Conservation (phyloP, 768 basidiomycete species). For the Rhizopogon vulgaris region DNA sequence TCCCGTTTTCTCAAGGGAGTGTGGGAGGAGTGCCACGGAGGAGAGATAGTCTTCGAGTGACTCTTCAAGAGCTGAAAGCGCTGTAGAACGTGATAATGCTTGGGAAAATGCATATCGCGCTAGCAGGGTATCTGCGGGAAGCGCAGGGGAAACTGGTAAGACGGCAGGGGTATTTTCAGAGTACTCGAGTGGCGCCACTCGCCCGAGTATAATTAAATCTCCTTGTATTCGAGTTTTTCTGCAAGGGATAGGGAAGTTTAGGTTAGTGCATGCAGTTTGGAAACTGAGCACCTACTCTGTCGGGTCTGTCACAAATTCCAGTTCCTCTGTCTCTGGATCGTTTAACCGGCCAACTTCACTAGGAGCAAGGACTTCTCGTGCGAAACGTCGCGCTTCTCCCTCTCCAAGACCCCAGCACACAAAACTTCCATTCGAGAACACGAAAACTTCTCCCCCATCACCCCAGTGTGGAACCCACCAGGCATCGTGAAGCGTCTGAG, state of each 20-base stretch:
- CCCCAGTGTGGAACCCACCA: constrained; percentile 79
- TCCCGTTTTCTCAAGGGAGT: constrained; percentile 69
- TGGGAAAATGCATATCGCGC: constrained; percentile 91
- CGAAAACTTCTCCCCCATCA: constrained; percentile 74
- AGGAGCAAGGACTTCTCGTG: constrained; percentile 50
- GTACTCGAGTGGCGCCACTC: constrained; percentile 53
- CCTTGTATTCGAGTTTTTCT: constrained; percentile 87
- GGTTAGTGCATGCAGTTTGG: not conserved
- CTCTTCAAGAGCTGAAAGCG: constrained; percentile 81
- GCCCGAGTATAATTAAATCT: constrained; percentile 85
- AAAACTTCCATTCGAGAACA: constrained; percentile 83
- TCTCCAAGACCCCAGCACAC: constrained; percentile 89
- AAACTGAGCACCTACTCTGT: constrained; percentile 54
- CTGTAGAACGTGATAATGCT: constrained; percentile 83
- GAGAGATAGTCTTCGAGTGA: constrained; percentile 79
- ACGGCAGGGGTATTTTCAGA: constrained; percentile 37
- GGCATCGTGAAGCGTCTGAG: constrained; percentile 64
- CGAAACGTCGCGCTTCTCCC: constrained; percentile 64
- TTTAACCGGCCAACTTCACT: constrained; percentile 60
- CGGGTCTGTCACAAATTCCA: constrained; percentile 90
- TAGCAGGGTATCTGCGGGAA: constrained; percentile 68
- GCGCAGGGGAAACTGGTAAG: constrained; percentile 42
- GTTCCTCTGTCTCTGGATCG: constrained; percentile 79
- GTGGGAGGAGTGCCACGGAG: constrained; percentile 75
- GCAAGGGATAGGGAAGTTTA: not conserved